Percentiles rank a stretch among this genome's conserved stretches.
Evolutionary conservation across 2,329 filamentous ascomycete species (phyloP).

Genomic region (Aureobasidium sp.): DNA sequence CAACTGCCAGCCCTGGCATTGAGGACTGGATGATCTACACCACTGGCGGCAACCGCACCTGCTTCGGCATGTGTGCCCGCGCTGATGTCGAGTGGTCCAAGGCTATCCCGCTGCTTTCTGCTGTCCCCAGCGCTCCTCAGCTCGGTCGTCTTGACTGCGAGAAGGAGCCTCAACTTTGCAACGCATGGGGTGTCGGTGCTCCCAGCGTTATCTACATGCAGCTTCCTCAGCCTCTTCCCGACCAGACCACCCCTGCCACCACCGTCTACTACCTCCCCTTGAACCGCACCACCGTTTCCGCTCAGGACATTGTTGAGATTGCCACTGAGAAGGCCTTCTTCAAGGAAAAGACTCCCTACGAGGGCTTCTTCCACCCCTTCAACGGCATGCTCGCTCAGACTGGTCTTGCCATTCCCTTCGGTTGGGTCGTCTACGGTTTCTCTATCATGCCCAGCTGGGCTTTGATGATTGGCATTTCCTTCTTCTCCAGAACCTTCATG

Average conservation of each 20-base stretch:
- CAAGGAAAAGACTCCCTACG: constrained; percentile 42
- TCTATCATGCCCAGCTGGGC: constrained; percentile 57
- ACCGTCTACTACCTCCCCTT: constrained; percentile 57
- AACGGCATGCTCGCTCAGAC: constrained; percentile 57
- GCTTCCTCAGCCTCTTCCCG: constrained; percentile 49
- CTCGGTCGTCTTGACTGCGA: constrained; percentile 68
- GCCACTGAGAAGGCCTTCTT: constrained; percentile 53
- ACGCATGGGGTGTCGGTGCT: constrained; percentile 58
- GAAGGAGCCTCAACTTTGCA: constrained; percentile 64
- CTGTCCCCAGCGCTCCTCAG: constrained; percentile 53
- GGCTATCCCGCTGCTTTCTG: constrained; percentile 45
- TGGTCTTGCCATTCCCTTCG: constrained; percentile 54
- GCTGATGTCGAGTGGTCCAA: constrained; percentile 54
- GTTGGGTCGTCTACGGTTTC: constrained; percentile 57
- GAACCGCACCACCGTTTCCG: constrained; percentile 60
- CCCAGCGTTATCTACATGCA: constrained; percentile 58
- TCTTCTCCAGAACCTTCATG: constrained; percentile 68
- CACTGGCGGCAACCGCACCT: constrained; percentile 70
- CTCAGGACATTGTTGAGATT: constrained; percentile 54
- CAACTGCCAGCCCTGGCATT: constrained; percentile 48
- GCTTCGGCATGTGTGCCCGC: constrained; percentile 58
- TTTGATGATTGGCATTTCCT: constrained; percentile 67
- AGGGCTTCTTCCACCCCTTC: constrained; percentile 69
- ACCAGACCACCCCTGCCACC: constrained; percentile 54
- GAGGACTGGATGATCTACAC: constrained; percentile 71